Conservation (phyloP, 768 basidiomycete species). For the Paxillus ammoniavirescens region DNA sequence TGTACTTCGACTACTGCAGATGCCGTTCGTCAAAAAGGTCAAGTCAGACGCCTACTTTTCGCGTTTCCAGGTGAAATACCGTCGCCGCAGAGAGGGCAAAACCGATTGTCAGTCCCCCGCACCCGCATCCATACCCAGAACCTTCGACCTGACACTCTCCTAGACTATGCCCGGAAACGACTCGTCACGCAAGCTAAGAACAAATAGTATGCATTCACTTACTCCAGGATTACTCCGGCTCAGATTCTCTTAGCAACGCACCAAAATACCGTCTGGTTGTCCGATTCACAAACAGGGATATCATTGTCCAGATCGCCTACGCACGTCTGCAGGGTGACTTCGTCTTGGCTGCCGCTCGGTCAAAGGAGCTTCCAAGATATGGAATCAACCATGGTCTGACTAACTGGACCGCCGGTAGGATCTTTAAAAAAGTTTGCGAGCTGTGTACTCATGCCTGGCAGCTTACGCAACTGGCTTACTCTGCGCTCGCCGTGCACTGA, state of each 20-base stretch:
- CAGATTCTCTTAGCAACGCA: slow-evolving; percentile 60
- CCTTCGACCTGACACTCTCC: slow-evolving; percentile 7
- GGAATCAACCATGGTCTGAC: slow-evolving; percentile 98
- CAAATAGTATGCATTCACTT: slow-evolving; percentile 72
- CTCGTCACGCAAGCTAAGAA: slow-evolving; percentile 98
- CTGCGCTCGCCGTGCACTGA: slow-evolving; percentile 88
- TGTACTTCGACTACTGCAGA: slow-evolving; percentile 34
- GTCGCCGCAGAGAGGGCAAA: slow-evolving; percentile 96
- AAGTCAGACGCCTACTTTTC: slow-evolving; percentile 98
- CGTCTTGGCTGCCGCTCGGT: slow-evolving; percentile 83
- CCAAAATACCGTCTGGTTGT: slow-evolving; percentile 99
- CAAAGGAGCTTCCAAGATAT: slow-evolving; percentile 90
- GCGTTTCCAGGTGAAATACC: slow-evolving; percentile 98
- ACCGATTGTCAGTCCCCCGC: slow-evolving; percentile 78
- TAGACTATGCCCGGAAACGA: slow-evolving; percentile 97
- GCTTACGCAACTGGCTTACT: slow-evolving; percentile 98
- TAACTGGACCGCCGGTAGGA: slow-evolving; percentile 93
- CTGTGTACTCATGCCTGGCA: slow-evolving; percentile 25
- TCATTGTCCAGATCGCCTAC: slow-evolving; percentile 94
- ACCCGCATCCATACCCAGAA: not conserved
- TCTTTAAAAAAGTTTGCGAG: not conserved
- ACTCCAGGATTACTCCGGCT: slow-evolving; percentile 4
- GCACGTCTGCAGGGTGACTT: slow-evolving; percentile 98
- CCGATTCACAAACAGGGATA: slow-evolving; percentile 96
- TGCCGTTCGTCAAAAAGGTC: slow-evolving; percentile 98